Base-by-base conservation (phyloP, 2,329 filamentous ascomycete species). In the Monilinia polystroma region DNA sequence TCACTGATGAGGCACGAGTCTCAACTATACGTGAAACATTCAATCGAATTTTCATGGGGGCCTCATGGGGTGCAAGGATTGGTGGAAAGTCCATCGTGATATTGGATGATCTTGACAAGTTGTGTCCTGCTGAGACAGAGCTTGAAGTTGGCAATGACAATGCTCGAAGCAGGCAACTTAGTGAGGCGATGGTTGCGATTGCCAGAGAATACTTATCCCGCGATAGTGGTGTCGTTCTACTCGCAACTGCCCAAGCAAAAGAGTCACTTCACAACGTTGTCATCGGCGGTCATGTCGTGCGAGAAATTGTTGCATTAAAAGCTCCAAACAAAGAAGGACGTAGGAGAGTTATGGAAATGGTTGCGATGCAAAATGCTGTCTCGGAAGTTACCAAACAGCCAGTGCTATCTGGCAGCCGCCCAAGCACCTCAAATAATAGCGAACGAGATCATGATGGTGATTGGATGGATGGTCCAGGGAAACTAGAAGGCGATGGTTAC, bases 101-200 rank as follows among this genome's bases (percentile, higher is more conserved):
- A 59, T 82, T 99, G 1, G 95, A 99, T 75, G 95, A 99, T 74
- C 80, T 99, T 8, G 95, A 99, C 78, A 92, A 92, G 74, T 82
- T 99, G 1, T 98, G 94, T 75, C 94, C 95, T 0, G 90, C 89
- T 0, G 96, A 99, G 78, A 97, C 93, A 0, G 95, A 99, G 77
- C 83, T 99, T 16, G 92, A 97, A 77, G 91, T 96, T 5, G 92
- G 92, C 69, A 93, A 93, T 68, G 93, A 98, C 72, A 98, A 99
- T 74, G 92, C 92, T 23, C 87, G 94, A 70, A 98, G 93, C 76
- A 87, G 93, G 45, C 93, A 98, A 73, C 87, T 97, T 67, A 97
- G 93, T 75, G 95, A 99, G 77, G 87, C 92, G 0, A 84, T 99
- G 47, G 47, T 6, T 90, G 91, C 75, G 87, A 88, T 95, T 70